These are phyloP conservation scores for Peronospora destructor DNA, from an alignment of 352 stramenopile species.

Conservation along the genomic window DNA sequence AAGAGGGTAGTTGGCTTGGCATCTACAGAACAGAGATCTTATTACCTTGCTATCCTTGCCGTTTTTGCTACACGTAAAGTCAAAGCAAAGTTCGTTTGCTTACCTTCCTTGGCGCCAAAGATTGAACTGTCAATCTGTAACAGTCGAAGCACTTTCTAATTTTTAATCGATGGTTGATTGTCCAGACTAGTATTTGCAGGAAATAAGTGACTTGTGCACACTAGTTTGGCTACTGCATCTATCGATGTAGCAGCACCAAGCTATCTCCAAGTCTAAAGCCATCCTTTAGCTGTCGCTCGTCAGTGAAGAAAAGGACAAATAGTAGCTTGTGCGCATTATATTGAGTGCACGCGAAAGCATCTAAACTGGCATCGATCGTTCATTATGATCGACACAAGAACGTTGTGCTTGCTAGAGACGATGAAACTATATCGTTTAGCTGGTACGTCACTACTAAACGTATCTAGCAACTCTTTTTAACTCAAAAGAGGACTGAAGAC, in stretches of 20 bases:
- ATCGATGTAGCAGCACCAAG: background rate
- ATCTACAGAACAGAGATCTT: slow-evolving; percentile 53
- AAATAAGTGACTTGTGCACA: slow-evolving; percentile 34
- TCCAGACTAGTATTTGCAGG: slow-evolving; percentile 44
- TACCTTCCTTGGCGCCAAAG: background rate
- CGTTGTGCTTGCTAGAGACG: too few species aligned
- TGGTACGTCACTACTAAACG: too few species aligned
- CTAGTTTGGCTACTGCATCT: slow-evolving; percentile 12
- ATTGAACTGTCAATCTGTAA: background rate
- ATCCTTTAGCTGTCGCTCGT: too few species aligned
- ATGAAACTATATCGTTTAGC: too few species aligned
- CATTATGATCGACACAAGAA: too few species aligned
- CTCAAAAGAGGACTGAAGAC: too few species aligned
- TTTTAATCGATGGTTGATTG: background rate
- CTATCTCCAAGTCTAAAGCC: background rate
- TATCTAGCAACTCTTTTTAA: background rate
- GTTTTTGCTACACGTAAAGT: slow-evolving; percentile 15
- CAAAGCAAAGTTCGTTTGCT: slow-evolving; percentile 6
- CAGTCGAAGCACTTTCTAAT: slow-evolving; percentile 4
- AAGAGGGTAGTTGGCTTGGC: slow-evolving; percentile 46
- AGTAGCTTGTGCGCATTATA: background rate
- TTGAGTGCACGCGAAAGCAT: background rate
- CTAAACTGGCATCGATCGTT: background rate
- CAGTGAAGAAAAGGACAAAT: background rate
- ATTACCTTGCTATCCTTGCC: slow-evolving; percentile 50